phyloP scores from a whole-genome alignment of 2,329 filamentous ascomycete species.

The Exophiala spinifera region DNA sequence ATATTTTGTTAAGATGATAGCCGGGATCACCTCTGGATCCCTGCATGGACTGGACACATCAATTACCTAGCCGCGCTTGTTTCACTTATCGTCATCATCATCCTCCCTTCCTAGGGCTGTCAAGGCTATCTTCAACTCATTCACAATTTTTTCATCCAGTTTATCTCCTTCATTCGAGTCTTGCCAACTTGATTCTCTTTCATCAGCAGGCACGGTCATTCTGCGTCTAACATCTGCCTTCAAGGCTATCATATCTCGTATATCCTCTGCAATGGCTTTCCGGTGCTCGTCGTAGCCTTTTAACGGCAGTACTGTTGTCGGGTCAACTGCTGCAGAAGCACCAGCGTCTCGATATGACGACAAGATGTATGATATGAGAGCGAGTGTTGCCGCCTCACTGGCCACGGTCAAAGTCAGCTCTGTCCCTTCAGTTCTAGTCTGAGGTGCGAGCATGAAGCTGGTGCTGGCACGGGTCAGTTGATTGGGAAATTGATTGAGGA shows the following conservation, averaged over 20 bases:
- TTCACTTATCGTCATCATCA: slow-evolving; percentile 24
- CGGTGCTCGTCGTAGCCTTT: slow-evolving; percentile 60
- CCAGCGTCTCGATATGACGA: slow-evolving; percentile 62
- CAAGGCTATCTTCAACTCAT: slow-evolving; percentile 59
- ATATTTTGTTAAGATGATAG: too few species aligned
- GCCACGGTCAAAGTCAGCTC: slow-evolving; percentile 37
- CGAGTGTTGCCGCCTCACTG: slow-evolving; percentile 50
- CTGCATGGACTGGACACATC: too few species aligned
- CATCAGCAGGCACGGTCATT: slow-evolving; percentile 68
- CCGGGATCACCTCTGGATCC: too few species aligned
- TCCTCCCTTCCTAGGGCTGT: slow-evolving; percentile 42
- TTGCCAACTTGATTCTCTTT: slow-evolving; percentile 65
- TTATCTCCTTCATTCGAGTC: slow-evolving; percentile 48
- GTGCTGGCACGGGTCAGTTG: slow-evolving; percentile 71
- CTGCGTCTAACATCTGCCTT: slow-evolving; percentile 47
- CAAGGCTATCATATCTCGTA: slow-evolving; percentile 59
- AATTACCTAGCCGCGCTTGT: background rate
- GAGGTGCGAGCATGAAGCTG: slow-evolving; percentile 58
- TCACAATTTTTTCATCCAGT: slow-evolving; percentile 73
- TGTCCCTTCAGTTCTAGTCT: slow-evolving; percentile 36
- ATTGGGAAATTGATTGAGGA: slow-evolving; percentile 83
- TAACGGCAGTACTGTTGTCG: slow-evolving; percentile 65
- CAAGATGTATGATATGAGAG: slow-evolving; percentile 71
- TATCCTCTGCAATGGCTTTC: slow-evolving; percentile 69
- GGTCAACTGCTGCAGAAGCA: slow-evolving; percentile 57